Base-by-base conservation (phyloP, 2,329 filamentous ascomycete genomes). In the Penicillium frequentans region DNA sequence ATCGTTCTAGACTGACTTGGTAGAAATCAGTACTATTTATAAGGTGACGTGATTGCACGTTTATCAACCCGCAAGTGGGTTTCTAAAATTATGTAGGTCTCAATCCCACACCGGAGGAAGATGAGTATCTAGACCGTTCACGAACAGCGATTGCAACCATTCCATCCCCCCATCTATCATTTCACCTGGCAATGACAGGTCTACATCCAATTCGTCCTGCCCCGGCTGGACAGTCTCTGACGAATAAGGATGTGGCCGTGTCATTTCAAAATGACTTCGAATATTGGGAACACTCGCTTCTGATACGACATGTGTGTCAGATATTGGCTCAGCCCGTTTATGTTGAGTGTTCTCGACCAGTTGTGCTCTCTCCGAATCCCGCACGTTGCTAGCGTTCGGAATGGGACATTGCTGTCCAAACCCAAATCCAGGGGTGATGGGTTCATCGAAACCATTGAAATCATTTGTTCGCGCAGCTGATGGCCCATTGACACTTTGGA, bases 141-240 rank as follows among this genome's bases (percentile, higher is more conserved):
- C 47, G 16, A 55, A 62, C 7, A 62, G 50, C 7, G 51, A 23
- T 23, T 59, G 59, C 8, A 62, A 42, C 59, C 57, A 62, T 33
- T 62, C 59, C 54, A 59, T 62, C 26, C 59, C 59, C 7, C 47
- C 59, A 27, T 57, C 57, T 54, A 62, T 59, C 43, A 57, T 59
- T n/a, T 62, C 59, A 16, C 57, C 59, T 16, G 57, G 37, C 11
- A 57, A 37, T 16, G 52, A 56, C 1, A 39, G 10, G 45, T 52
- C 52, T n/a, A 33, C 13, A 11, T 59, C 46, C 10, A 33, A n/a
- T n/a, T 31, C 37, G 2, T 43, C 27, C 16, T 23, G n/a, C 2
- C 3, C n/a, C 11, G 16, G 1, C 8, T 16, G 24, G 8, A 10
- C 8, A 11, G 23, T 23, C 11, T 52, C 49, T 33, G 13, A 29